Conservation (phyloP, 2,329 filamentous ascomycete genomes). For the Cercospora citrullina region DNA sequence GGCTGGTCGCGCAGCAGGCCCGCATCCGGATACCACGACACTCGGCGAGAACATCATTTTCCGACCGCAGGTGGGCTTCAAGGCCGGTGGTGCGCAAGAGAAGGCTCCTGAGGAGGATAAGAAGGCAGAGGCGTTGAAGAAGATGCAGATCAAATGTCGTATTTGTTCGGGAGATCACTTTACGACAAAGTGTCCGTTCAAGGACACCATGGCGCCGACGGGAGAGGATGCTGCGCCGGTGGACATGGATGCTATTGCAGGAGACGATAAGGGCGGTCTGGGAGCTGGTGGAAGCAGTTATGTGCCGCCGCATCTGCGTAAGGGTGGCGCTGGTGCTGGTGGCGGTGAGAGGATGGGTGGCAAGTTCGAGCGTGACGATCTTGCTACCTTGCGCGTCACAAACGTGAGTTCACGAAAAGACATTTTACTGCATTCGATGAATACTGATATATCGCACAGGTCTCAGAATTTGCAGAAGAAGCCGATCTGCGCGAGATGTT, state of each 20-base stretch:
- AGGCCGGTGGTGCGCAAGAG: slow-evolving; percentile 81
- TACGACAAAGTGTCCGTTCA: slow-evolving; percentile 98
- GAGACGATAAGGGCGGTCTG: slow-evolving; percentile 51
- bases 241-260: slow-evolving; percentile 50
- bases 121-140: slow-evolving; percentile 74
- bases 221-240: slow-evolving; percentile 48
- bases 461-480: slow-evolving; percentile 97
- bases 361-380: slow-evolving; percentile 95
- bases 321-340: slow-evolving; percentile 61
- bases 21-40: slow-evolving; percentile 83
- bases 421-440: background rate
- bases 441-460: slow-evolving; percentile 54
- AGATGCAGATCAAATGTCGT: slow-evolving; percentile 99
- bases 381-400: slow-evolving; percentile 94
- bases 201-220: slow-evolving; percentile 96
- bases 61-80: slow-evolving; percentile 90
- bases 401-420: slow-evolving; percentile 66
- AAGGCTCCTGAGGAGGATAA: slow-evolving; percentile 67
- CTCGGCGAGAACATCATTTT: slow-evolving; percentile 99
- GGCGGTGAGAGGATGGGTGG: slow-evolving; percentile 82
- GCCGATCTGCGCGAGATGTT: slow-evolving; percentile 95
- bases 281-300: slow-evolving; percentile 72
- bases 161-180: slow-evolving; percentile 99
- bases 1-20: slow-evolving; percentile 79
- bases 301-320: slow-evolving; percentile 89